Base-by-base conservation (phyloP, 352 stramenopile genomes). In the Phytophthora meadii region DNA sequence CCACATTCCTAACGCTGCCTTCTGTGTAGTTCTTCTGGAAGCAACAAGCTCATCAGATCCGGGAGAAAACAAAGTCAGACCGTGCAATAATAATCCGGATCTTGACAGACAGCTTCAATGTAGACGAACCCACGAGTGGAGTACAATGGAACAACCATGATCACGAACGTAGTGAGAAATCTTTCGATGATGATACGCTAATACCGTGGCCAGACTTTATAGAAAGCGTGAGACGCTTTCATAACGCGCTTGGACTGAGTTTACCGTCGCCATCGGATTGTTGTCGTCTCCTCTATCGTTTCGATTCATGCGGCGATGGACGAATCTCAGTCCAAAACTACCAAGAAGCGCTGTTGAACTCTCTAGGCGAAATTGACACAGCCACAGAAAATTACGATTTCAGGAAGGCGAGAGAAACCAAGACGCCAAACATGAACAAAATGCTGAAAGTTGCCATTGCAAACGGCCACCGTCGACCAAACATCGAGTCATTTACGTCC, bases 261-360 rank as follows among this genome's bases (percentile, higher is more conserved):
- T 24, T 30, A 45, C 9, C 66, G 14, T 15, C 57, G 2, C 32
- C 53, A 11, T 58, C 55, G 1, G 53, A 80, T n/a, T 76, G 58
- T 40, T 82, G 74, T 17, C 71, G 74, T 22, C 45, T 84, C 2
- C 48, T 84, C 7, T 82, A 84, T 63, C 76, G 74, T 24, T 84
- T 84, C 25, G 76, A 84, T 27, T 24, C 42, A 7, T 17, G 5
- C 3, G 72, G 74, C 19, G 50, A 48, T 25, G 76, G 76, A 10
- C n/a, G 37, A n/a, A 72, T 84, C 24, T 53, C 63, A 4, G 44
- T 27, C 3, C 42, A 41, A 7, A 37, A 44, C 2, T 84, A 78
- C 41, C 28, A 62, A 4, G 45, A 58, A 7, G 22, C 36, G 7
- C 11, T 79, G 3, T 37, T 75, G 5, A 22, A 49, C 14, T 17